Evolutionary conservation across 306 rosid genomes (phyloP).

Genomic region (Lathyrus tuberosus): DNA sequence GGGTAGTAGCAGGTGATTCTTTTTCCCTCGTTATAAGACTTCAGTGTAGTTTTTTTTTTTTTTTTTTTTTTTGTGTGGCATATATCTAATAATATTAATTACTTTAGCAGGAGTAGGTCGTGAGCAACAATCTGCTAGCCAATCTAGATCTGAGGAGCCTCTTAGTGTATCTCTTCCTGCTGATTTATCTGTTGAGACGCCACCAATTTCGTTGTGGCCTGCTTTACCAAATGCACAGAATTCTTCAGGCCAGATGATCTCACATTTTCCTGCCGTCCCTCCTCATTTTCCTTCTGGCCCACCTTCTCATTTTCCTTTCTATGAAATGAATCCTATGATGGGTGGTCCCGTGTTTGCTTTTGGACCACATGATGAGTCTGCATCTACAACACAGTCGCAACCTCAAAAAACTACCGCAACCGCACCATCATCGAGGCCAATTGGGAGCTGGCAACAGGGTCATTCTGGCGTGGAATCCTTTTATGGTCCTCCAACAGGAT

Average conservation of each 20-base stretch:
- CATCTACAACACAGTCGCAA: constrained; percentile 63
- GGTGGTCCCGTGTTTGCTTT: constrained; percentile 89
- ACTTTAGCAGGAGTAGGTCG: constrained; percentile 59
- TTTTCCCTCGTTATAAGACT: not conserved
- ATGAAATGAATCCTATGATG: constrained; percentile 94
- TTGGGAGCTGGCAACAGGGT: constrained; percentile 89
- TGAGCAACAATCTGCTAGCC: constrained; percentile 63
- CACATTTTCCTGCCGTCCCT: constrained; percentile 79
- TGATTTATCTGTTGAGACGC: constrained; percentile 88
- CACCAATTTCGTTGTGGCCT: constrained; percentile 85
- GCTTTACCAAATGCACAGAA: constrained; percentile 71
- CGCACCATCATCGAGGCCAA: constrained; percentile 61
- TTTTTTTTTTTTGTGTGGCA: constrained; percentile 19
- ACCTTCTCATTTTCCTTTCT: constrained; percentile 86
- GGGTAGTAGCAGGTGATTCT: constrained; percentile 59
- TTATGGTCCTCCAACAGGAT: constrained; percentile 93
- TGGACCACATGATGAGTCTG: constrained; percentile 88
- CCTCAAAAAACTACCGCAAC: constrained; percentile 62
- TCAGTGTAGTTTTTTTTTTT: not conserved
- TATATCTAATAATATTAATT: constrained; percentile 17
- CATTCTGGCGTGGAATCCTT: constrained; percentile 93
- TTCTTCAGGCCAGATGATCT: constrained; percentile 79
- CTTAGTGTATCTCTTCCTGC: constrained; percentile 89
- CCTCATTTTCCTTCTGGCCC: constrained; percentile 84
- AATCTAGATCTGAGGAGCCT: constrained; percentile 81